Conservation (phyloP, 2,329 filamentous ascomycete species). For the Tympanopsis confertula region DNA sequence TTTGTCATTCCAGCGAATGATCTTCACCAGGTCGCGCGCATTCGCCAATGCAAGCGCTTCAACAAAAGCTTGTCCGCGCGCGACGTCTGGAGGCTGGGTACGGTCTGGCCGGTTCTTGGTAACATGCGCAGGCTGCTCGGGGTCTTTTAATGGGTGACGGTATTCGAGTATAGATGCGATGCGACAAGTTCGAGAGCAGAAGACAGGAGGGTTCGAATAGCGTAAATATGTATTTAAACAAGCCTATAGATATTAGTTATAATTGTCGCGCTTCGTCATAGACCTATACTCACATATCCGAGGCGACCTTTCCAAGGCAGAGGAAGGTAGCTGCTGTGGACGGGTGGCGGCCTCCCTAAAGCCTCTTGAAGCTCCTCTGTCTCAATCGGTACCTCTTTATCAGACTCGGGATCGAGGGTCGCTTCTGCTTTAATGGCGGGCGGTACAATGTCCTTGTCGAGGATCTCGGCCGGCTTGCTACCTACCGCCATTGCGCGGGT, state of each 20-base stretch:
- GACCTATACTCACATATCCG: conserved; percentile 58
- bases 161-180: conserved; percentile 86
- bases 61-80: conserved; percentile 61
- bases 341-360: conserved; percentile 54
- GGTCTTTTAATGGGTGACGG: conserved; percentile 67
- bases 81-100: conserved; percentile 51
- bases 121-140: conserved; percentile 64
- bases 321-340: conserved; percentile 74
- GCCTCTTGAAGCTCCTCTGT: conserved; percentile 47
- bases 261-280: conserved; percentile 1
- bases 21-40: conserved; percentile 70
- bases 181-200: conserved; percentile 81
- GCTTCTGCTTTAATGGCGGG: conserved; percentile 4
- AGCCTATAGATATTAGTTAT: conserved; percentile 38
- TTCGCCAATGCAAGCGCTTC: conserved; percentile 72
- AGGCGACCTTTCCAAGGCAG: conserved; percentile 82
- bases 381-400: conserved; percentile 35
- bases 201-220: conserved; percentile 69
- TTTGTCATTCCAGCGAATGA: conserved; percentile 82
- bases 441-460: neutral
- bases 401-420: conserved; percentile 36
- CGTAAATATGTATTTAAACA: conserved; percentile 89
- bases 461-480: neutral
- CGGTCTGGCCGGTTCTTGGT: conserved; percentile 81
- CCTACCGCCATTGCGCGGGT: neutral